Evolutionary conservation across 2,329 filamentous ascomycete species (phyloP).

Genomic region (Bipolaris cookei): DNA sequence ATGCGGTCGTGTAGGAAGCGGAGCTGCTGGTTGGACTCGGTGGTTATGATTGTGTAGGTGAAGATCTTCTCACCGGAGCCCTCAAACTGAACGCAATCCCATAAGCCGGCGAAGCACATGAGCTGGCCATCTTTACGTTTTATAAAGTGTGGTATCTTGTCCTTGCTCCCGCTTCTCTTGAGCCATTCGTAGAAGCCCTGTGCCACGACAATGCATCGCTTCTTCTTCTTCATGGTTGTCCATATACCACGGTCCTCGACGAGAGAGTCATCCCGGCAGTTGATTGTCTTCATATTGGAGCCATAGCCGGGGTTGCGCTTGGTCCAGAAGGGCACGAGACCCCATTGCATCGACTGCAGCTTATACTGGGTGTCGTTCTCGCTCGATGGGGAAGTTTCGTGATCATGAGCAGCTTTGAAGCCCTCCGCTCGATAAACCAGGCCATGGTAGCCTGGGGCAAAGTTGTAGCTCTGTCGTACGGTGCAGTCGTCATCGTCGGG

Average conservation of each 20-base stretch:
- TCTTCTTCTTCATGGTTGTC: slow-evolving; percentile 86
- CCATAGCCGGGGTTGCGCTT: slow-evolving; percentile 80
- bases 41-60: slow-evolving; percentile 94
- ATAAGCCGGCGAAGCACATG: slow-evolving; percentile 89
- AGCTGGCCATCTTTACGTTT: slow-evolving; percentile 81
- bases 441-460: slow-evolving; percentile 85
- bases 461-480: slow-evolving; percentile 83
- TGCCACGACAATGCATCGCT: slow-evolving; percentile 85
- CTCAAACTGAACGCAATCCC: slow-evolving; percentile 86
- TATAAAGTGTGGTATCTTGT: slow-evolving; percentile 84
- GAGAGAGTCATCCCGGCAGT: slow-evolving; percentile 90
- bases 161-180: slow-evolving; percentile 75
- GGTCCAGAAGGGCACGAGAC: slow-evolving; percentile 91
- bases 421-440: slow-evolving; percentile 82
- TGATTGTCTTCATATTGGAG: slow-evolving; percentile 85
- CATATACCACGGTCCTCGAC: slow-evolving; percentile 81
- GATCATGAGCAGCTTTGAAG: slow-evolving; percentile 62
- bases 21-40: slow-evolving; percentile 80
- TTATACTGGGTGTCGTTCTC: slow-evolving; percentile 68
- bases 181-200: slow-evolving; percentile 98
- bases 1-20: slow-evolving; percentile 92
- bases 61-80: slow-evolving; percentile 73
- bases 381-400: slow-evolving; percentile 20
- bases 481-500: slow-evolving; percentile 70
- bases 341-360: slow-evolving; percentile 95